Base-by-base conservation (phyloP, 495 filamentous ascomycete species). In the Talaromyces wortmannii region DNA sequence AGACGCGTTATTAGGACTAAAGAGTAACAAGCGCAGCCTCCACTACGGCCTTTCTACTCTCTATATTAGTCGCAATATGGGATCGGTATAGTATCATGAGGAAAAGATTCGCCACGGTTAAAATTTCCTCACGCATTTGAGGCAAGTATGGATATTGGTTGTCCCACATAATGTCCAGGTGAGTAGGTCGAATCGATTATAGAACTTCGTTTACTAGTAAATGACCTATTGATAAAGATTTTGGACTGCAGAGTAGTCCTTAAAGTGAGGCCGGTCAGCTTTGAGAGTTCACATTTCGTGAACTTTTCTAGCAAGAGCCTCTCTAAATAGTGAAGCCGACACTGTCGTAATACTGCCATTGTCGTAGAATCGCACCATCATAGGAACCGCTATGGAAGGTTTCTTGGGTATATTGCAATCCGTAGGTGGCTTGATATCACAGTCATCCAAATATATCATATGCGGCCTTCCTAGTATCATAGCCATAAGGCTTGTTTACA, bases 361-460 rank as follows among this genome's bases (percentile, higher is more conserved):
- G 33, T 36, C 33, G 33, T 36, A 36, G 33, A 12, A 36, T 6
- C 33, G 33, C 33, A 36, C 33, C 12, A 12, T 36, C 33, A 36
- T 36, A 36, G 33, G 33, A 36, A 61, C 69, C 66, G 59, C 58
- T 53, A 55, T 53, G 55, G 40, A 18, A 23, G 44, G 40, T 45
- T 55, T 46, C 13, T n/a, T 48, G 16, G 50, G 50, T 53, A 53
- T 53, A 53, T n/a, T 53, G 31, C 50, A 42, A 33, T 57, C 48
- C 18, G 33, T 16, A 2, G 55, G 48, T 29, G 47, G 46, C 29
- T 50, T 57, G 42, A 50, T 12, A 40, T 56, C 53, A 45, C 57
- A 58, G 33, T 59, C 57, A 44, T 40, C 43, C 16, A 45, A 31
- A 45, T 59, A 18, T 16, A 59, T 57, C 32, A 45, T 57, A 15